Evolutionary conservation across 139 green algal species (phyloP).

Genomic region (Chlamydomonas asymmetrica): DNA sequence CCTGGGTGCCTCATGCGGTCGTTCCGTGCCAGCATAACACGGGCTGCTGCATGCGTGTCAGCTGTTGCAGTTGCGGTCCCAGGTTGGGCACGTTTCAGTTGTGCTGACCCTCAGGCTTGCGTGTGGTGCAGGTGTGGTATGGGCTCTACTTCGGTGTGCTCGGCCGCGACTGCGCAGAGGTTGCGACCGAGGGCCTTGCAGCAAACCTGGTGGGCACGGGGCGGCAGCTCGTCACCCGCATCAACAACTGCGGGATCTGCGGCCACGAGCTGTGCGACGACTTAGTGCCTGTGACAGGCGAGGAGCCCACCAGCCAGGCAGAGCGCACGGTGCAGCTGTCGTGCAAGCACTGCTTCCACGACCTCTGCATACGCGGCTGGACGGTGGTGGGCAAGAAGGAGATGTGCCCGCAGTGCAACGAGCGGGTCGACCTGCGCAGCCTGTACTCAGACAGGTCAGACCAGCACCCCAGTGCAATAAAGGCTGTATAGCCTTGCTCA

Average conservation of each 20-base stretch:
- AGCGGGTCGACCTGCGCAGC: slow-evolving; percentile 72
- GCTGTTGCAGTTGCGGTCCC: background rate
- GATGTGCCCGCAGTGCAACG: slow-evolving; percentile 69
- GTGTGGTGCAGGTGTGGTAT: slow-evolving; percentile 71
- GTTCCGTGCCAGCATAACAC: background rate
- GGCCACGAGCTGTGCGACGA: slow-evolving; percentile 56
- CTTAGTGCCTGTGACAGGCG: slow-evolving; percentile 10
- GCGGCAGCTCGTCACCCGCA: slow-evolving; percentile 36
- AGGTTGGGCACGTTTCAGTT: slow-evolving; percentile 7
- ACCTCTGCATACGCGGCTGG: slow-evolving; percentile 85
- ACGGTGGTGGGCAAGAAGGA: slow-evolving; percentile 90
- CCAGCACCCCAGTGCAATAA: too few relatives aligned
- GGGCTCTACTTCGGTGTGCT: slow-evolving; percentile 91
- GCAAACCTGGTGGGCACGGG: slow-evolving; percentile 51
- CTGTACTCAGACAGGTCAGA: slow-evolving; percentile 57
- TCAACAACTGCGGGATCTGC: slow-evolving; percentile 83
- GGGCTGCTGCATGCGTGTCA: background rate
- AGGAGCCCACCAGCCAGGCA: background rate
- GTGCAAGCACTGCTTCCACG: slow-evolving; percentile 93
- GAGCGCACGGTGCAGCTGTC: slow-evolving; percentile 68
- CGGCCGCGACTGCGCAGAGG: slow-evolving; percentile 82
- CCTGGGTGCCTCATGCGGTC: too few relatives aligned
- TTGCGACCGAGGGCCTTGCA: slow-evolving; percentile 64
- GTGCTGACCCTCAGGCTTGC: too few relatives aligned
- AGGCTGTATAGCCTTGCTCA: too few relatives aligned